Evolutionary conservation across 352 stramenopile species (phyloP), one percentile per base, ranked within the genome.

Genomic region (Phytophthora pseudosyringae): DNA sequence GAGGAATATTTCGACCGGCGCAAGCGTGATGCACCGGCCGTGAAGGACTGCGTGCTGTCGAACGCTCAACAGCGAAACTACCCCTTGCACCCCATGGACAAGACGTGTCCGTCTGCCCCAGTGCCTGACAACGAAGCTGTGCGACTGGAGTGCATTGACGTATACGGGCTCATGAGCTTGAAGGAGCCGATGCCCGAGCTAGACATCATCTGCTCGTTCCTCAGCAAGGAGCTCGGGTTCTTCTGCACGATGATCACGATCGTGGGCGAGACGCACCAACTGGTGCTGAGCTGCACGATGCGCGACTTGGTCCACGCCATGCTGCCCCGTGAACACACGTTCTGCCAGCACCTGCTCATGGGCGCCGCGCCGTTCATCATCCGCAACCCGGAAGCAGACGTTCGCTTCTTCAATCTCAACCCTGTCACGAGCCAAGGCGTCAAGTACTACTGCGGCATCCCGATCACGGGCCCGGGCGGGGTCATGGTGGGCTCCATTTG

Each of bases 271-370:
- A 71, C 74, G 16, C 69, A 80, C 45, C 71, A 82, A 10, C 73
- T 81, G 47, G 59, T 89, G 10, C 40, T 83, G 36, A 82, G 78
- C 28, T 81, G 68, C 39, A 89, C 72, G 35, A 69, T 83, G 7
- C 39, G 55, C 15, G 55, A 67, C 6, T 35, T 89, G 4, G 46
- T 71, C 16, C 63, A 75, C 31, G 67, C 57, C 9, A 44, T 62
- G 5, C 39, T 82, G 46, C 68, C 73, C 47, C 79, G 82, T 18
- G 73, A 87, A 49, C 71, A 89, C 39, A 77, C 78, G 2, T 85
- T 91, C 44, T 91, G 82, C 53, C 70, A 82, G 44, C 82, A 91
- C 46, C 67, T 80, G 32, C 65, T 91, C 43, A 89, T 91, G 80
- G 78, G 73, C 13, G 29, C 78, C 32, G 76, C 84, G 7, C 82